Evolutionary conservation across 352 stramenopile genomes (phyloP).

Genomic region (Phytophthora foliorum): DNA sequence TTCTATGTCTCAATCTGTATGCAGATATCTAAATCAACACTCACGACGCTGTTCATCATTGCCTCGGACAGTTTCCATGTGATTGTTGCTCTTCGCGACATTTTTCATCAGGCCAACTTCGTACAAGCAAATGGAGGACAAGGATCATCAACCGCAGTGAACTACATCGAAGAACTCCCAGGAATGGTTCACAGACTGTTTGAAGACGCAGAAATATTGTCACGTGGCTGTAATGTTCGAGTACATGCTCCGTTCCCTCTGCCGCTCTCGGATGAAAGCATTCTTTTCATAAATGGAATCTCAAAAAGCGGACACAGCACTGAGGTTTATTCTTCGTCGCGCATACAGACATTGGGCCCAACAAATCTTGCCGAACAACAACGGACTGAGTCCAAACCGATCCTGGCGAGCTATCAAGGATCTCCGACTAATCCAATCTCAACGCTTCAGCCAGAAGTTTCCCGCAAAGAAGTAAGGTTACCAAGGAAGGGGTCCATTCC

Average conservation of each 20-base stretch:
- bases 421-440: neutral
- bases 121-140: neutral
- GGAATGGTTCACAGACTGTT: neutral
- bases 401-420: neutral
- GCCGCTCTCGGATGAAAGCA: constrained; percentile 4
- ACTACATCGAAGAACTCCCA: constrained; percentile 7
- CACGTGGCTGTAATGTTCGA: neutral
- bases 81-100: constrained; percentile 4
- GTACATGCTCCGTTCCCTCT: constrained; percentile 5
- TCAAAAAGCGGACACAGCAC: neutral
- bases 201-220: neutral
- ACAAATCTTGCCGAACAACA: neutral
- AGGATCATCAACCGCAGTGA: neutral
- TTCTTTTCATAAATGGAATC: neutral
- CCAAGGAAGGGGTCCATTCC: constrained; percentile 2
- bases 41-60: constrained; percentile 12
- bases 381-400: neutral
- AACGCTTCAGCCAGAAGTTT: neutral
- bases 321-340: neutral
- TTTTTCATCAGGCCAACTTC: constrained; percentile 1
- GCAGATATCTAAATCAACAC: constrained; percentile 19
- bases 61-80: constrained; percentile 10
- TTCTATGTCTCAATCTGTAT: constrained; percentile 36
- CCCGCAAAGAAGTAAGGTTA: neutral
- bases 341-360: neutral